Evolutionary conservation across 2,329 filamentous ascomycete species (phyloP).

Genomic region (Colletotrichum gloeosporioides): DNA sequence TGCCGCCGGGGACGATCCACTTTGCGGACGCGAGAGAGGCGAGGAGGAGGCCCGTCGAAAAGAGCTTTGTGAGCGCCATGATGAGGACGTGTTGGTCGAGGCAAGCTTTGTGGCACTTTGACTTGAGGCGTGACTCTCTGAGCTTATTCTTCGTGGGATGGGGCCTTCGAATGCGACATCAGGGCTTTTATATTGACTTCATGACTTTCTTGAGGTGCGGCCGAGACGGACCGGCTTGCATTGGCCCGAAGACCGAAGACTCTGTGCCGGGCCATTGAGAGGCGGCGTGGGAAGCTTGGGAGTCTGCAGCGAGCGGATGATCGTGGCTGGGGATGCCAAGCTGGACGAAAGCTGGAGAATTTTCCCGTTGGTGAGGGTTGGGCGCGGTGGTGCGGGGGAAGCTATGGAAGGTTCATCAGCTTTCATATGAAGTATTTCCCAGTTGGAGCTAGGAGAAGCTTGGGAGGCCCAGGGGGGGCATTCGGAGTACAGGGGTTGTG

Average conservation of each 20-base stretch:
- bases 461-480: background rate
- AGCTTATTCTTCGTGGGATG: background rate
- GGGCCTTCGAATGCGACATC: background rate
- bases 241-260: slow-evolving; percentile 12
- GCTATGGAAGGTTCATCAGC: background rate
- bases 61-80: slow-evolving; percentile 19
- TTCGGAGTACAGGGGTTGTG: background rate
- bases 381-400: slow-evolving; percentile 1
- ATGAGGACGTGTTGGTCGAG: background rate
- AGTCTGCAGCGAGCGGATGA: background rate
- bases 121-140: background rate
- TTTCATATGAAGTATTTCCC: background rate
- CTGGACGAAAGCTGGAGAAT: slow-evolving; percentile 1
- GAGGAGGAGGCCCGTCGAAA: slow-evolving; percentile 12
- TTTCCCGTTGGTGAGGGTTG: background rate
- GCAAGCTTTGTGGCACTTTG: background rate
- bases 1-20: slow-evolving; percentile 66
- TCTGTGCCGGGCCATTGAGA: slow-evolving; percentile 18
- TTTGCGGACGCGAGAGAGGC: slow-evolving; percentile 38
- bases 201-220: background rate
- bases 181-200: background rate
- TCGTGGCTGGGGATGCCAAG: slow-evolving; percentile 9
- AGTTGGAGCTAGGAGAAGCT: background rate
- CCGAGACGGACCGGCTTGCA: slow-evolving; percentile 5
- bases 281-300: background rate